Evolutionary conservation across 768 basidiomycete species (phyloP), one percentile per base, ranked within the genome.

Genomic region (Trametes cingulata): DNA sequence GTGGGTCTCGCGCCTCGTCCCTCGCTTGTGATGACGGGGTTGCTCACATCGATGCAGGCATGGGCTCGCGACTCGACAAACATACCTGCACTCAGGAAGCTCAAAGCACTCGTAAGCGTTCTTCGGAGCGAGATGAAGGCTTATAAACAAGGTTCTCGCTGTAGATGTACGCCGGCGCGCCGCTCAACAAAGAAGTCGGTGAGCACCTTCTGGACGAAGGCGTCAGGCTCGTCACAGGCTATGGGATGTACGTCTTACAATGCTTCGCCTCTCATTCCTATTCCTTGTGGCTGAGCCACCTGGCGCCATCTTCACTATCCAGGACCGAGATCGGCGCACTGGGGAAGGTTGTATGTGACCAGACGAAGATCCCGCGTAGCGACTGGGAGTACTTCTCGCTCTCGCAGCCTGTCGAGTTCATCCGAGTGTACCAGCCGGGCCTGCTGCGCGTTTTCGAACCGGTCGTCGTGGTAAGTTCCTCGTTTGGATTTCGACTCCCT

Each of bases 101-200:
- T 70, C 4, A 47, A 45, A 14, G 50, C 29, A 13, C 29, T 67
- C 5, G 70, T 69, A 46, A 43, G 63, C 8, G 10, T 12, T 10
- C 29, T 33, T 33, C 10, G 29, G 29, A 6, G 15, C 20, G 20
- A 1, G 7, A 3, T 55, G 12, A 7, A 29, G 19, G n/a, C 9
- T 1, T 22, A 10, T 22, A n/a, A 37, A 51, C 6, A n/a, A 20
- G 24, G 39, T 39, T 3, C 25, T 47, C 2, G 14, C 20, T 3
- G n/a, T 24, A 80, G 79, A 7, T 65, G 0, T 79, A 66, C 45
- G 75, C 72, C 12, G 78, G 79, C n/a, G 78, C 76, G 0, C 73
- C 77, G 9, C 48, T 80, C 5, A 71, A 74, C 13, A 62, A 72
- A 52, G 68, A 66, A 3, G 62, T 71, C 1, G 79, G 77, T 0